phyloP scores from a whole-genome alignment of 352 stramenopile genomes.

The Phytopythium montanum region DNA sequence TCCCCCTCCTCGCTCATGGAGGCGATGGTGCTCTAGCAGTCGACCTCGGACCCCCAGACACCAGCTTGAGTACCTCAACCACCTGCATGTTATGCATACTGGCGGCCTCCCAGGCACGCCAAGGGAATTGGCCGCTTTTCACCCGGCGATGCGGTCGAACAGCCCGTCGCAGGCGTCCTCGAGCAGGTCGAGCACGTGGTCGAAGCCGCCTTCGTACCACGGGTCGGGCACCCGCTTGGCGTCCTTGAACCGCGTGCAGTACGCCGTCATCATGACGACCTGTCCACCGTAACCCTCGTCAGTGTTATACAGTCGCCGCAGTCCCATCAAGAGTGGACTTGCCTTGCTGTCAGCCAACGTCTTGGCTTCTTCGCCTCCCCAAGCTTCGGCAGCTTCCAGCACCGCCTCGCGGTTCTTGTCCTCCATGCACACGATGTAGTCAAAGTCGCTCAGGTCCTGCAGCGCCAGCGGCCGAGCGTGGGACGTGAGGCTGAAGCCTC shows the following conservation, averaged over 20 bases:
- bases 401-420: constrained; percentile 80
- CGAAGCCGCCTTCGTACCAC: constrained; percentile 89
- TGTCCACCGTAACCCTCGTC: constrained; percentile 21
- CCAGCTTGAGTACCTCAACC: too few species aligned
- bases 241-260: constrained; percentile 67
- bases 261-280: constrained; percentile 82
- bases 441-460: constrained; percentile 75
- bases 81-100: neutral
- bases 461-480: constrained; percentile 66
- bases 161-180: constrained; percentile 85
- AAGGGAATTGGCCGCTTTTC: neutral
- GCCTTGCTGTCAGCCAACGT: constrained; percentile 59
- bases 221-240: constrained; percentile 70
- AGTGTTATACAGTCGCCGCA: neutral
- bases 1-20: neutral
- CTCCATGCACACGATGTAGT: constrained; percentile 91
- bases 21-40: neutral
- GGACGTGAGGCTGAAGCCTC: constrained; percentile 79
- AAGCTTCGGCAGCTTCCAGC: constrained; percentile 73
- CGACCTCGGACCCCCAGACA: neutral
- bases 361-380: constrained; percentile 57
- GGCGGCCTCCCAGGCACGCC: neutral
- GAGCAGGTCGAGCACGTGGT: constrained; percentile 86
- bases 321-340: neutral
- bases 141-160: constrained; percentile 40